phyloP scores from a whole-genome alignment of 106 monocot genomes.

The Dioscorea zingiberensis region DNA sequence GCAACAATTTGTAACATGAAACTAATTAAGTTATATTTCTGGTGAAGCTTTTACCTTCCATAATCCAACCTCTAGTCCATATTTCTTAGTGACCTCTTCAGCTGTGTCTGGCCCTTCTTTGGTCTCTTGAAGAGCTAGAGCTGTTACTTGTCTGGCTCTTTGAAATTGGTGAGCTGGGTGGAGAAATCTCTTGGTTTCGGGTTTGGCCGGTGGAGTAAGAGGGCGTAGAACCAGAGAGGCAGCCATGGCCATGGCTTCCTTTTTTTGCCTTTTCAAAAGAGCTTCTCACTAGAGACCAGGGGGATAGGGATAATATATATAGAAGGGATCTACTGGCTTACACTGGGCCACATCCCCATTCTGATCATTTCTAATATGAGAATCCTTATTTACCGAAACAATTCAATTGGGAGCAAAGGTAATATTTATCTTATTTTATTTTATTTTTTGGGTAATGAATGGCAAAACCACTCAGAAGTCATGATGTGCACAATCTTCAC shows the following conservation, averaged over 20 bases:
- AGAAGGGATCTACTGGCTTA: too few relatives aligned
- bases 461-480: too few relatives aligned
- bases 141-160: constrained; percentile 1
- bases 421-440: too few relatives aligned
- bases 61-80: constrained; percentile 84
- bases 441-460: too few relatives aligned
- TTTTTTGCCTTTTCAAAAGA: too few relatives aligned
- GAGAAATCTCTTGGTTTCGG: not conserved
- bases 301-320: too few relatives aligned
- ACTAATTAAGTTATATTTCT: not conserved
- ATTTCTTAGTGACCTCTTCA: constrained; percentile 74
- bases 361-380: too few relatives aligned
- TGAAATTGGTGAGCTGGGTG: not conserved
- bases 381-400: too few relatives aligned
- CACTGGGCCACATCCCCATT: too few relatives aligned
- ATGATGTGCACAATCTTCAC: too few relatives aligned
- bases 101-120: constrained; percentile 35
- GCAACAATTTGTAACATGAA: not conserved
- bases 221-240: not conserved
- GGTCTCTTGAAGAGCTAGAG: constrained; percentile 50
- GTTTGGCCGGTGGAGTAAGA: not conserved
- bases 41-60: constrained; percentile 85
- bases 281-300: too few relatives aligned
- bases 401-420: too few relatives aligned
- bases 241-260: not conserved